Percentiles rank a stretch among this genome's conserved stretches.
phyloP scores from a whole-genome alignment of 176 grass and related monocot species.

The Juncus effusus region DNA sequence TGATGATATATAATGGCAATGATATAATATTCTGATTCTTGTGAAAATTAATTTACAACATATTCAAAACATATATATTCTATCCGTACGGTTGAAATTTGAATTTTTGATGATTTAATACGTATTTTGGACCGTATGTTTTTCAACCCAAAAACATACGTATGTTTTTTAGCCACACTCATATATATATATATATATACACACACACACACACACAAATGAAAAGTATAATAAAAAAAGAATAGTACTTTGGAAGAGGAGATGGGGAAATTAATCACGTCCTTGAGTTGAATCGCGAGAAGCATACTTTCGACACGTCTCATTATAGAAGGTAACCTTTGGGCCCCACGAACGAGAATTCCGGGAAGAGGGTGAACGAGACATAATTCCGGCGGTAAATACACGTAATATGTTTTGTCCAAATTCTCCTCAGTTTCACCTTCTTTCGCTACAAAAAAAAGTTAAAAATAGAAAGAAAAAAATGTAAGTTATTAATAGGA shows the following conservation, averaged over 20 bases:
- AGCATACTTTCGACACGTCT: conserved; percentile 96
- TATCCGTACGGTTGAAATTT: too few species aligned
- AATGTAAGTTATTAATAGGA: not conserved
- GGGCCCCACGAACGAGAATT: conserved; percentile 79
- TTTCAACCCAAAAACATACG: too few species aligned
- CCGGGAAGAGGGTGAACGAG: conserved; percentile 93
- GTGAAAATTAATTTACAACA: too few species aligned
- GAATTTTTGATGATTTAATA: too few species aligned
- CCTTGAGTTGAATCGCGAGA: conserved; percentile 96
- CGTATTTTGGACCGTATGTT: too few species aligned
- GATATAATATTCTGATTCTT: too few species aligned
- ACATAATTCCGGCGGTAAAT: conserved; percentile 90
- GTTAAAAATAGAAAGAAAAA: too few species aligned
- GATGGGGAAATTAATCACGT: conserved; percentile 85
- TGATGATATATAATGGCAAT: too few species aligned
- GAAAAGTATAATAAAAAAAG: conserved; percentile 16
- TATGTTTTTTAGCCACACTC: too few species aligned
- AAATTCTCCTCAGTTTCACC: conserved; percentile 68
- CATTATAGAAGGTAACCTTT: conserved; percentile 96
- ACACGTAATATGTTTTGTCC: conserved; percentile 98
- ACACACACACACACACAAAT: too few species aligned
- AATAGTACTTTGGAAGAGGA: conserved; percentile 62
- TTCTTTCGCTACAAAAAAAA: conserved; percentile 51
- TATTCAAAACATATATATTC: too few species aligned
- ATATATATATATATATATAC: too few species aligned